These are phyloP conservation scores for Penicillium subrubescens DNA, from an alignment of 495 filamentous ascomycete genomes.

Conservation along the genomic window DNA sequence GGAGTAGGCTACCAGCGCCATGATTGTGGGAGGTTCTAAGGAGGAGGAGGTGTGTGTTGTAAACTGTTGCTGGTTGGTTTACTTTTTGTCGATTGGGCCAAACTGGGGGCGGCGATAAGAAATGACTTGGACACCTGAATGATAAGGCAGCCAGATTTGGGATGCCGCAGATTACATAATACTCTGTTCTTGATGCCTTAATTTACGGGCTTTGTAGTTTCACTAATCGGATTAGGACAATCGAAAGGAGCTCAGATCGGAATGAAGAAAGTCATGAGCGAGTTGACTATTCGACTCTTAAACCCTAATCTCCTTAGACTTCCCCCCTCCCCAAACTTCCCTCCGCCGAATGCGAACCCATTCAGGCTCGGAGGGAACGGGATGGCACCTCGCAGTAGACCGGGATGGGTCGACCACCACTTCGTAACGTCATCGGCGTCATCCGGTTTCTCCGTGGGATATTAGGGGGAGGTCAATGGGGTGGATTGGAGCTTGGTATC, in stretches of 20 bases:
- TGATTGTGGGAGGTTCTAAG: slow-evolving; percentile 30
- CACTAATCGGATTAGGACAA: not conserved
- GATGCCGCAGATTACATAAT: not conserved
- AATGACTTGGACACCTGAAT: not conserved
- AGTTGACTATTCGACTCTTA: not conserved
- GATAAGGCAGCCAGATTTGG: not conserved
- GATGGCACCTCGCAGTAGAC: slow-evolving; percentile 1
- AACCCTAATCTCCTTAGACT: not conserved
- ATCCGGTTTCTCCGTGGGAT: slow-evolving; percentile 18
- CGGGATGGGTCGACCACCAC: slow-evolving; percentile 6
- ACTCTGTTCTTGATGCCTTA: not conserved
- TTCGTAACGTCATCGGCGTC: slow-evolving; percentile 30
- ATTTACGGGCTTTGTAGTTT: not conserved
- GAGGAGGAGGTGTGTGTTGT: not conserved
- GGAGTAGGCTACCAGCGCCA: slow-evolving; percentile 81
- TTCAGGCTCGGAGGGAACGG: not conserved
- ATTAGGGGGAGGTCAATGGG: not conserved
- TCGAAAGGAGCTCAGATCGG: not conserved
- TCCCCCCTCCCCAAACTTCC: not conserved
- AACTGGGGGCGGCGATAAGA: not conserved
- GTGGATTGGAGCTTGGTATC: not conserved
- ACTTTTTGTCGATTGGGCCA: not conserved
- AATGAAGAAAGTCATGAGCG: not conserved
- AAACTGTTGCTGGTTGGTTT: not conserved
- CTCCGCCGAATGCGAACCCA: slow-evolving; percentile 5